Evolutionary conservation across 495 filamentous ascomycete genomes (phyloP).

Genomic region (Letharia columbiana): DNA sequence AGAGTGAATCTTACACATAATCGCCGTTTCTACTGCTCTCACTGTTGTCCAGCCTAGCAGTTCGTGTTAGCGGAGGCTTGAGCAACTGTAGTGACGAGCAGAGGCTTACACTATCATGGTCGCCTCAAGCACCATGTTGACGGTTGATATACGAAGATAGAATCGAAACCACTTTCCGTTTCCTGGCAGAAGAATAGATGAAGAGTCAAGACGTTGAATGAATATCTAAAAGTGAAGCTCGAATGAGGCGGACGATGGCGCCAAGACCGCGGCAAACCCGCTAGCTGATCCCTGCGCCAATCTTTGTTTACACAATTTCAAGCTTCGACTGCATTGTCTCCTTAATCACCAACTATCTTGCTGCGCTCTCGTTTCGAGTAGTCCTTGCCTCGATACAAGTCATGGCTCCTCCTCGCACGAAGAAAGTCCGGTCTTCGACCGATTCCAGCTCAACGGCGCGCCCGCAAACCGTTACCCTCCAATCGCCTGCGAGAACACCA

Average conservation of each 20-base stretch:
- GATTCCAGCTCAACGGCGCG: conserved; percentile 28
- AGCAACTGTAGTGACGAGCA: neutral
- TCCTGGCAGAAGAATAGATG: neutral
- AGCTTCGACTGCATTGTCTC: neutral
- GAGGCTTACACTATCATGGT: conserved; percentile 62
- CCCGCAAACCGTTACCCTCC: conserved; percentile 35
- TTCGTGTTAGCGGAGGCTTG: conserved; percentile 15
- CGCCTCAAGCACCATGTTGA: conserved; percentile 62
- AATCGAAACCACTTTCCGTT: neutral
- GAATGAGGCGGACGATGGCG: conserved; percentile 7
- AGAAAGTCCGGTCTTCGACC: conserved; percentile 54
- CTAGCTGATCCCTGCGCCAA: conserved; percentile 4
- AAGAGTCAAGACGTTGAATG: neutral
- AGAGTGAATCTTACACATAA: conserved; percentile 53
- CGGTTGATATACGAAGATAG: neutral
- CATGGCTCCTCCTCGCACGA: conserved; percentile 45
- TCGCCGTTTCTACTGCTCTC: conserved; percentile 97
- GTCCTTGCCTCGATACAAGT: too few relatives aligned
- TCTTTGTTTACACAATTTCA: conserved; percentile 19
- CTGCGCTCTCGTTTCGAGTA: neutral
- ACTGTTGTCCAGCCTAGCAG: conserved; percentile 82
- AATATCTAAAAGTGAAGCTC: neutral
- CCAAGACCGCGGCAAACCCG: conserved; percentile 13
- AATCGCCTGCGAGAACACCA: conserved; percentile 37
- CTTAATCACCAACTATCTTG: neutral